Evolutionary conservation across 805 yeast species (phyloP).

Genomic region (Wickerhamomyces strasburgensis): DNA sequence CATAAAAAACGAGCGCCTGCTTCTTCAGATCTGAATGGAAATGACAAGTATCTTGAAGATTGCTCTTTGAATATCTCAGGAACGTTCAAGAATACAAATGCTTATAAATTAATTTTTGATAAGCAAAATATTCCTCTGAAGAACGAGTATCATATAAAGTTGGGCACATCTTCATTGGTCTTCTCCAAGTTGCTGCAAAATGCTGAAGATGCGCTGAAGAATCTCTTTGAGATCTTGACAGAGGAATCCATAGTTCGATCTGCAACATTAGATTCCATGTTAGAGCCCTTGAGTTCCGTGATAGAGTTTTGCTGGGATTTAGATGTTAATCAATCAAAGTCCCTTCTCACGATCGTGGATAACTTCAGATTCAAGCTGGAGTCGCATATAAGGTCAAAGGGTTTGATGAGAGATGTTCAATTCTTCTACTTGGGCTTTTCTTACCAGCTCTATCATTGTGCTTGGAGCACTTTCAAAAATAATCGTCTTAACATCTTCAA

Average conservation of each 20-base stretch:
- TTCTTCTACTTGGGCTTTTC: slow-evolving; percentile 17
- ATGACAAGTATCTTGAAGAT: slow-evolving; percentile 3
- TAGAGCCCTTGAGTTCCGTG: slow-evolving; percentile 7
- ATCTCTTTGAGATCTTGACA: slow-evolving; percentile 9
- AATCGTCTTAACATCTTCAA: slow-evolving; percentile 16
- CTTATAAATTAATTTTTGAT: slow-evolving; percentile 13
- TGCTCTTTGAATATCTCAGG: slow-evolving; percentile 1
- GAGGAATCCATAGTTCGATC: slow-evolving; percentile 2
- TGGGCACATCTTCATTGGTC: slow-evolving; percentile 9
- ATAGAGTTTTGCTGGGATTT: slow-evolving; percentile 15
- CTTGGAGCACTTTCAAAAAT: slow-evolving; percentile 6
- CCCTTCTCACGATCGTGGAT: slow-evolving; percentile 17
- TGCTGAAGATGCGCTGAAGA: slow-evolving; percentile 10
- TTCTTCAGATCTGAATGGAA: neutral
- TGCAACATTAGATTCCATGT: slow-evolving; percentile 2
- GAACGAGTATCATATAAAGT: slow-evolving; percentile 7
- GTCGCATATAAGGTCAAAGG: slow-evolving; percentile 13
- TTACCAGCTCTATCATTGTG: slow-evolving; percentile 16
- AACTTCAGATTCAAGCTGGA: slow-evolving; percentile 19
- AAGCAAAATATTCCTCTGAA: slow-evolving; percentile 1
- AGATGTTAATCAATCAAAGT: slow-evolving; percentile 9
- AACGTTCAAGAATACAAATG: slow-evolving; percentile 10
- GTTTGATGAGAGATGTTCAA: slow-evolving; percentile 17
- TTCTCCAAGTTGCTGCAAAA: slow-evolving; percentile 13
- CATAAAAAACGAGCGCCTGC: slow-evolving; percentile 3